Percentiles rank a stretch among this genome's conserved stretches.
phyloP scores from a whole-genome alignment of 805 yeast genomes.

The Teunomyces atbi region DNA sequence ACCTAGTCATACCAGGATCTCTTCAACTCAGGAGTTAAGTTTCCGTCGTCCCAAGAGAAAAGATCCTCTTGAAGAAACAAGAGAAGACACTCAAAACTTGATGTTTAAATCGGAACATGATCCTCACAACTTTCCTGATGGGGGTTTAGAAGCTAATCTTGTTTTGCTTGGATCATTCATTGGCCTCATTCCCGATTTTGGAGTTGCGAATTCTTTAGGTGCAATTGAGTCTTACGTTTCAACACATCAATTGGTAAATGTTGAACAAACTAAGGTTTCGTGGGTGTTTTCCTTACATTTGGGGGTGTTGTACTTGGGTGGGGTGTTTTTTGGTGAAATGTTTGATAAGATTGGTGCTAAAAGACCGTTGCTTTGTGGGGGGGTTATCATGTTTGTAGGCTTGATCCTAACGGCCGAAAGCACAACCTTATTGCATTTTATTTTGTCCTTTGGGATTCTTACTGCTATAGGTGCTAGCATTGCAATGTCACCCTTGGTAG shows the following conservation, averaged over 20 bases:
- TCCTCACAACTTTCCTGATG: constrained; percentile 19
- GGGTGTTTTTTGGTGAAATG: constrained; percentile 43
- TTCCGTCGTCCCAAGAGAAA: neutral
- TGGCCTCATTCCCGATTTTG: constrained; percentile 21
- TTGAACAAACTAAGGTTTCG: constrained; percentile 15
- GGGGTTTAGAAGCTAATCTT: constrained; percentile 16
- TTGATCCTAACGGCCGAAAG: constrained; percentile 46
- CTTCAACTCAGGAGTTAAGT: constrained; percentile 3
- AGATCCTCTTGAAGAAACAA: neutral
- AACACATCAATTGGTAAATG: constrained; percentile 12
- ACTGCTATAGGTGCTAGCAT: constrained; percentile 44
- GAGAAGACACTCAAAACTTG: neutral
- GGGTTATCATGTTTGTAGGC: constrained; percentile 36
- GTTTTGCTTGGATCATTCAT: constrained; percentile 19
- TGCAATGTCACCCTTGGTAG: constrained; percentile 43
- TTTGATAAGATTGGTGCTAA: constrained; percentile 47
- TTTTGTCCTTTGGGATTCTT: constrained; percentile 51
- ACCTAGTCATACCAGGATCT: neutral
- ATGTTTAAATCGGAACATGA: constrained; percentile 17
- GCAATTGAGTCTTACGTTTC: constrained; percentile 20
- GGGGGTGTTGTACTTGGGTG: constrained; percentile 19
- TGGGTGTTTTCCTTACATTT: constrained; percentile 20
- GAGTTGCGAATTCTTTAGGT: constrained; percentile 20
- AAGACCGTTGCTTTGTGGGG: constrained; percentile 36
- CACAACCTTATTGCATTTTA: constrained; percentile 46